Evolutionary conservation across 768 basidiomycete species (phyloP).

Genomic region (Trametes elegans): DNA sequence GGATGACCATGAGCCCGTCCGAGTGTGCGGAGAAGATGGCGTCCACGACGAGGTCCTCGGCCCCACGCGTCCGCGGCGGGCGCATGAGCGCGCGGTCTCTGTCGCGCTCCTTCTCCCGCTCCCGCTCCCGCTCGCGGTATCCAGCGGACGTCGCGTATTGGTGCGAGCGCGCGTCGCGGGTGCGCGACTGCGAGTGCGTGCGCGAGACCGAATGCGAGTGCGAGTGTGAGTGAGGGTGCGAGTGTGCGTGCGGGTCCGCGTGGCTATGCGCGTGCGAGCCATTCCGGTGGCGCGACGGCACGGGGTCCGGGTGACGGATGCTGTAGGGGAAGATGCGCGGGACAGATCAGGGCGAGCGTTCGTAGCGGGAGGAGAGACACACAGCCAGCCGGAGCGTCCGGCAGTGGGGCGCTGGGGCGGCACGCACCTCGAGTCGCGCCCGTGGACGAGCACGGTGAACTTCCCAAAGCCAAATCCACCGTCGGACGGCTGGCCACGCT

Average conservation of each 20-base stretch:
- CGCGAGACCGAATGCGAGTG: background rate
- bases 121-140: constrained; percentile 8
- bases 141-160: background rate
- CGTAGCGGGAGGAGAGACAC: too few relatives aligned
- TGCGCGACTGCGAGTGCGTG: constrained; percentile 5
- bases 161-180: constrained; percentile 7
- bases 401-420: too few relatives aligned
- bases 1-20: constrained; percentile 78
- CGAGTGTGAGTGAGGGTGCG: constrained; percentile 3
- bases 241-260: constrained; percentile 4
- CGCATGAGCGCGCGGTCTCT: background rate
- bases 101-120: background rate
- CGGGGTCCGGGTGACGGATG: constrained; percentile 28
- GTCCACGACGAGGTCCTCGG: constrained; percentile 57
- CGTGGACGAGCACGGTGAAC: constrained; percentile 55
- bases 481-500: constrained; percentile 78
- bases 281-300: constrained; percentile 32
- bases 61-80: constrained; percentile 23
- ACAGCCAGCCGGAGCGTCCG: too few relatives aligned
- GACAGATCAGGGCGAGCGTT: background rate
- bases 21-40: constrained; percentile 86
- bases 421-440: constrained; percentile 61
- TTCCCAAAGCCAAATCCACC: constrained; percentile 83
- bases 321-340: constrained; percentile 12
- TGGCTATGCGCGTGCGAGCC: constrained; percentile 18